These are phyloP conservation scores for Mortierella claussenii DNA, from an alignment of 192 early-diverging fungal species.

Conservation along the genomic window DNA sequence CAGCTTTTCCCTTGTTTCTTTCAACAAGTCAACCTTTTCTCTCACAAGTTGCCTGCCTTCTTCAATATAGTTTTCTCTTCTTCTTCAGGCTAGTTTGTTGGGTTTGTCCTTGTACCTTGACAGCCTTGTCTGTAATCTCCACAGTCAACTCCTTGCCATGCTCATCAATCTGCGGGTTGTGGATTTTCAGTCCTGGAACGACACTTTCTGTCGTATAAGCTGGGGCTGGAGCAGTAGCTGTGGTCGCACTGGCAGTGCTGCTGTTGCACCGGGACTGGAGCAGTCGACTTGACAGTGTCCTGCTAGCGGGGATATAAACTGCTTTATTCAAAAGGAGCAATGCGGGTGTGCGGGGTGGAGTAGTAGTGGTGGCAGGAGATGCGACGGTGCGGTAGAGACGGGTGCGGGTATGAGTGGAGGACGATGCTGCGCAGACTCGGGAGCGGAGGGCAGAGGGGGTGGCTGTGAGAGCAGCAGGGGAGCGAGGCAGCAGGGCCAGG, in stretches of 20 bases:
- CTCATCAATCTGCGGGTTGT: constrained; percentile 51
- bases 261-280: constrained; percentile 15
- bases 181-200: constrained; percentile 15
- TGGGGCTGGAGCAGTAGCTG: neutral
- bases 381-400: neutral
- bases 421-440: constrained; percentile 2
- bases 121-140: constrained; percentile 61
- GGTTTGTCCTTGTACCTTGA: constrained; percentile 49
- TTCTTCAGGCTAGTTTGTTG: neutral
- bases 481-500: neutral
- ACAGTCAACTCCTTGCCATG: constrained; percentile 51
- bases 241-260: neutral
- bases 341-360: neutral
- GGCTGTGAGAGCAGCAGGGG: neutral
- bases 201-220: neutral
- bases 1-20: too few species aligned
- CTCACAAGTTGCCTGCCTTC: too few species aligned
- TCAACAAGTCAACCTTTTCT: too few species aligned
- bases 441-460: neutral
- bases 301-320: neutral
- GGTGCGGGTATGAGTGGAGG: neutral
- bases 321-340: neutral
- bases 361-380: neutral
- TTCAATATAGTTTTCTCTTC: too few species aligned
- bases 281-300: too few species aligned